Percentiles rank a stretch among this genome's conserved stretches.
These are phyloP conservation scores for Fusarium udum DNA, from an alignment of 2,329 filamentous ascomycete species.

Conservation along the genomic window DNA sequence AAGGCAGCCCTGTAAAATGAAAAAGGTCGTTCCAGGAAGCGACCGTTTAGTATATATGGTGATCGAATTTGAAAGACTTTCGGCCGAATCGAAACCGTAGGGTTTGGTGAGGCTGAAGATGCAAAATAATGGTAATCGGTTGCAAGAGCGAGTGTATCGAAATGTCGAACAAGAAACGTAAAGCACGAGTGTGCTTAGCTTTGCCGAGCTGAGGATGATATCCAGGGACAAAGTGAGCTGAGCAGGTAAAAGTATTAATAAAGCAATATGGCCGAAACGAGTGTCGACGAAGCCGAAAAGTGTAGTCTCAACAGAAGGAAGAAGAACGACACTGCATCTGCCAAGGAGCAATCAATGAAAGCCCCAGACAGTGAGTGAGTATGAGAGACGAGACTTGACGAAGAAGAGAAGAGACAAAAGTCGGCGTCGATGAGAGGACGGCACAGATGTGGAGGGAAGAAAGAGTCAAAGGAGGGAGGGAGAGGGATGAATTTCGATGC, in stretches of 20 bases:
- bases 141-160: conserved; percentile 42
- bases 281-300: conserved; percentile 45
- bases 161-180: conserved; percentile 43
- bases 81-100: conserved; percentile 37
- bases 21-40: conserved; percentile 39
- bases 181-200: conserved; percentile 34
- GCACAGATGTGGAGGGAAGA: conserved; percentile 38
- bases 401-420: conserved; percentile 33
- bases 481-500: conserved; percentile 33
- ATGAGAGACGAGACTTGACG: conserved; percentile 18
- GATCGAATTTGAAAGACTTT: conserved; percentile 41
- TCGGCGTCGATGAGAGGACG: conserved; percentile 35
- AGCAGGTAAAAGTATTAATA: conserved; percentile 47
- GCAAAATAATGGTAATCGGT: conserved; percentile 32
- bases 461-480: conserved; percentile 39
- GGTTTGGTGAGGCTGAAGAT: conserved; percentile 31
- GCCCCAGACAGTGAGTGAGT: conserved; percentile 28
- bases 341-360: conserved; percentile 43
- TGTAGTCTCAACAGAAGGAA: conserved; percentile 43
- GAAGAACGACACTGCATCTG: conserved; percentile 44
- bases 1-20: conserved; percentile 29
- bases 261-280: conserved; percentile 47
- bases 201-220: conserved; percentile 26
- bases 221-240: conserved; percentile 22
- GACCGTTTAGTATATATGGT: conserved; percentile 41